phyloP scores from a whole-genome alignment of 2,329 filamentous ascomycete species.

The Biscogniauxia mediterranea region DNA sequence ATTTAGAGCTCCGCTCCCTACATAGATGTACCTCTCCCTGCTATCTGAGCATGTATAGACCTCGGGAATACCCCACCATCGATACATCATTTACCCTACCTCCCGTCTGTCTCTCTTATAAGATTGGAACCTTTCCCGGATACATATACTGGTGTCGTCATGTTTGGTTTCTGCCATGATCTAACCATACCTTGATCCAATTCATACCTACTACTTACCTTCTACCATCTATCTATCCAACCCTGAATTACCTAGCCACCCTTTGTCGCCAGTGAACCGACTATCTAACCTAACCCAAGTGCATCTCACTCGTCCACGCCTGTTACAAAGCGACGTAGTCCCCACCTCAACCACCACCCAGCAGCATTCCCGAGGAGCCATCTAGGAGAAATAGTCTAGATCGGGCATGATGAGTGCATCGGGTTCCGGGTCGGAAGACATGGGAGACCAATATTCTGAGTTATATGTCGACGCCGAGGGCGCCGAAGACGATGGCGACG shows the following conservation, averaged over 20 bases:
- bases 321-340: not conserved
- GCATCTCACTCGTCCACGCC: no score
- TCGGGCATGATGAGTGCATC: conserved; percentile 21
- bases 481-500: conserved; percentile 19
- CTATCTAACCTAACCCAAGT: no score
- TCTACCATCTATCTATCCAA: not conserved
- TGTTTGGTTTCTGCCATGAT: not conserved
- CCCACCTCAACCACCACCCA: not conserved
- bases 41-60: no score
- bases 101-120: not conserved
- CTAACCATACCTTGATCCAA: no score
- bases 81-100: not conserved
- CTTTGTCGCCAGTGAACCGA: no score
- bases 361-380: not conserved
- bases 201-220: not conserved
- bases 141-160: not conserved
- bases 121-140: not conserved
- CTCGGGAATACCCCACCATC: not conserved
- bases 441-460: conserved; percentile 18
- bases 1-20: not conserved
- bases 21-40: no score
- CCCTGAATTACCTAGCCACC: no score
- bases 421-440: conserved; percentile 19
- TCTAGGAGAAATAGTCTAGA: not conserved
- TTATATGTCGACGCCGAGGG: conserved; percentile 26